Evolutionary conservation across 306 rosid species (phyloP).

Genomic region (Pyrus pyrifolia): DNA sequence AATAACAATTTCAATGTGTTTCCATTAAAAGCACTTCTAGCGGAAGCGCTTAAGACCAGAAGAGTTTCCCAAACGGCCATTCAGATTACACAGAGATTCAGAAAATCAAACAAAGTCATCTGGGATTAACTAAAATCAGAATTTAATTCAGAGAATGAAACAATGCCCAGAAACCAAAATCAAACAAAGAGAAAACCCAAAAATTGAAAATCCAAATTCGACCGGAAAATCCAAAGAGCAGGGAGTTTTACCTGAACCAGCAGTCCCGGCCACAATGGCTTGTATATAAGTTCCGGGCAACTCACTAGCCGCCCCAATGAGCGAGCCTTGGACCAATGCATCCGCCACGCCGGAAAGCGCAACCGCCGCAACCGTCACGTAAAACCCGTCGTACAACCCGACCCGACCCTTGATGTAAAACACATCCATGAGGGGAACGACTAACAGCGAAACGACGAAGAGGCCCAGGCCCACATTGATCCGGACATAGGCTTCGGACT

Average conservation of each 20-base stretch:
- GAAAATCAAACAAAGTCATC: background rate
- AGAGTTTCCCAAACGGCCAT: background rate
- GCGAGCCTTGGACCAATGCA: constrained; percentile 68
- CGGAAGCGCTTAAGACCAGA: background rate
- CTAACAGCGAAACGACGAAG: constrained; percentile 43
- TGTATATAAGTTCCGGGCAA: constrained; percentile 82
- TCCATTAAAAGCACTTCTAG: background rate
- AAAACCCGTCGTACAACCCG: constrained; percentile 62
- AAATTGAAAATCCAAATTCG: background rate
- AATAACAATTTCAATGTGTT: background rate
- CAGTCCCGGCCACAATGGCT: constrained; percentile 85
- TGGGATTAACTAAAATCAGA: background rate
- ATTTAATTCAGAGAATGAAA: background rate
- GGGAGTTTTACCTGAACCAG: constrained; percentile 51
- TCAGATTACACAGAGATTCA: background rate
- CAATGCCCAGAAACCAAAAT: constrained; percentile 5
- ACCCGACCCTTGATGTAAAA: constrained; percentile 61
- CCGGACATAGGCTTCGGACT: constrained; percentile 45
- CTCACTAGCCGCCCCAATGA: constrained; percentile 80
- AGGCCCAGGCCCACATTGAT: constrained; percentile 61
- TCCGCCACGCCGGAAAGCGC: constrained; percentile 59
- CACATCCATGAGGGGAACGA: constrained; percentile 56
- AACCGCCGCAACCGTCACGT: constrained; percentile 45
- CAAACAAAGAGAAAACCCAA: background rate
- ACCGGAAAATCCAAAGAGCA: background rate